Evolutionary conservation across 2,329 filamentous ascomycete genomes (phyloP), one percentile per base, ranked within the genome.

Genomic region (Cladosporium austrohemisphaericum): DNA sequence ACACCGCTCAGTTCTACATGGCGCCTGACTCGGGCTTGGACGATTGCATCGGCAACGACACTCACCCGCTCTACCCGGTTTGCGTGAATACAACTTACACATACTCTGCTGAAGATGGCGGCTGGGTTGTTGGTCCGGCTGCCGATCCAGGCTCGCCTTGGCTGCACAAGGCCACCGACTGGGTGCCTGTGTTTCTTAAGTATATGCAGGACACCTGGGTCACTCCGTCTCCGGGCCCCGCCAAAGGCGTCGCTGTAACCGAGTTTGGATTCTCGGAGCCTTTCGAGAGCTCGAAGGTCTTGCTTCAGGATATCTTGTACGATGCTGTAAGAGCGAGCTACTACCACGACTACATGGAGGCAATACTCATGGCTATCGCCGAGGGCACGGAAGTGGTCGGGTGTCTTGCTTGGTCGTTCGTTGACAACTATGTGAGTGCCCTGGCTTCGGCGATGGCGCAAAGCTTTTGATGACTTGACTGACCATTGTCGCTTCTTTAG

Each of bases 251-350:
- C 20, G 63, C 62, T 2, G 57, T 69, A 18, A 62, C 61, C 13
- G 67, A 70, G 47, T 69, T 69, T 38, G 67, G 67, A 13, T 67
- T 70, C 52, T 56, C 57, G 2, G 67, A 68, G 52, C 66, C 65
- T 2, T 65, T 59, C 37, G 67, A 69, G 52, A 55, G 40, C 6
- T 51, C 57, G 13, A 62, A 63, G 48, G 63, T 57, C n/a, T 45
- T 62, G 19, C 57, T 64, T 13, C 50, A 44, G 19, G 57, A 62
- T 22, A 65, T 67, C 29, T 52, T 63, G 1, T 59, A 54, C 18
- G 66, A 69, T 51, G 57, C 61, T 7, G 51, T 61, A 7, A 59
- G 66, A 13, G 57, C 52, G 2, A 38, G 50, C 3, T 69, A 69
- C 52, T 68, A 65, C 50, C 47, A 53, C 8, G 62, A 61, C 20